Base-by-base conservation (phyloP, 2,329 filamentous ascomycete genomes). In the Colletotrichum destructivum region DNA sequence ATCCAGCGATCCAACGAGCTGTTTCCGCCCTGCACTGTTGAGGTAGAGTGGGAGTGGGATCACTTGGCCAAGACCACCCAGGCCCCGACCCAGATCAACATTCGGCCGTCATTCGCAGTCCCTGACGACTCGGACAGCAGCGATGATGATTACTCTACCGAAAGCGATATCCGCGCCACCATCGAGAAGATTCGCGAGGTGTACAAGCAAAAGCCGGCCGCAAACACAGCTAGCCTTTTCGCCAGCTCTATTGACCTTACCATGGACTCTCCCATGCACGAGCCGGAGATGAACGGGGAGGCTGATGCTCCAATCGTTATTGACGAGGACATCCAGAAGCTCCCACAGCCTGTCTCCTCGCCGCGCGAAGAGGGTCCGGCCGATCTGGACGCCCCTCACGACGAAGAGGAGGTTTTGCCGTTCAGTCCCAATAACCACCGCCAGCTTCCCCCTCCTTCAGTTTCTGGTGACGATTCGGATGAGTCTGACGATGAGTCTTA, bases 51-150 rank as follows among this genome's bases (percentile, higher is more conserved):
- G 21, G 75, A 78, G 26, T 79, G 77, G 56, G 80, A 79, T 2
- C 65, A 64, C 23, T 44, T 23, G 16, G 44, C 9, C 21, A 47
- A 55, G 12, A 31, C 23, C 2, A 31, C 46, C 3, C 23, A 49
- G 26, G 11, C 46, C n/a, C 26, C 61, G 18, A 21, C 12, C 18
- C 13, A 42, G 21, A 21, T 46, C 18, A 46, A 31, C 15, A 18
- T n/a, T 8, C 69, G 59, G 9, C 60, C 65, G 18, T 35, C 65
- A 26, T 86, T 85, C 61, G 77, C 77, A 44, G 84, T 86, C 2
- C 84, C 85, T 0, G 84, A 86, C 62, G 84, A 84, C 11, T 78
- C 76, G 6, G 82, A 84, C 52, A 78, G 78, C 21, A 72, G 77
- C 3, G 79, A 79, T 47, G 74, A 74, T 21, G 79, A 77, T 21